Evolutionary conservation across 1,284 basidiomycete genomes (phyloP).

Genomic region (Microbotryum lychnidis-dioicae): DNA sequence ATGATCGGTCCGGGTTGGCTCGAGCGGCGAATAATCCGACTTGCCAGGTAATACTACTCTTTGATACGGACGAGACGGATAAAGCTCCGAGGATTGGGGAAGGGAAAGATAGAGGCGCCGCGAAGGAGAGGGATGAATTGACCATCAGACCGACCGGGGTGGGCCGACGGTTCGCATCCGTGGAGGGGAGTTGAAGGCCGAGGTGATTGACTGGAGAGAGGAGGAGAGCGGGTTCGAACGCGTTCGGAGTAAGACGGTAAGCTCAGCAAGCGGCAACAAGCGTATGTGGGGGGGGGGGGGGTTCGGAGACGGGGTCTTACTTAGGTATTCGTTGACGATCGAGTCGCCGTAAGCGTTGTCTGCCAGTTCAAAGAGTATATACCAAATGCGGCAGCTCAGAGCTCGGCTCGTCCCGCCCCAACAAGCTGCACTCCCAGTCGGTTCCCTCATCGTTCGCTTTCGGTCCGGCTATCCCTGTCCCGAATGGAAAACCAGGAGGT

Average conservation of each 20-base stretch:
- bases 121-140: conserved; percentile 7
- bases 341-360: conserved; percentile 27
- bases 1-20: too few relatives aligned
- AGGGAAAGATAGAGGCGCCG: conserved; percentile 15
- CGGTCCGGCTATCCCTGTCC: not conserved
- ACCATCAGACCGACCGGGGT: conserved; percentile 11
- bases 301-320: not conserved
- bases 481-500: not conserved
- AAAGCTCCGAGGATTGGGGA: conserved; percentile 14
- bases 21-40: conserved; percentile 11
- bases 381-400: too few relatives aligned
- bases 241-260: not conserved
- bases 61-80: not conserved
- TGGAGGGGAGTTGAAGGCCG: not conserved
- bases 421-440: too few relatives aligned
- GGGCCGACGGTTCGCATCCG: conserved; percentile 6
- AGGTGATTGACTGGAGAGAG: not conserved
- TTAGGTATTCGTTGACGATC: conserved; percentile 27
- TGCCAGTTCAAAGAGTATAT: not conserved
- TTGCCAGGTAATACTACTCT: conserved; percentile 10
- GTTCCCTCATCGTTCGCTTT: too few relatives aligned
- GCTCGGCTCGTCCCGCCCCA: too few relatives aligned
- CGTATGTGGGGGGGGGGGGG: too few relatives aligned
- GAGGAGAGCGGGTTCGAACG: not conserved
- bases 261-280: too few relatives aligned